These are phyloP conservation scores for Fusarium sp. DNA, from an alignment of 2,329 filamentous ascomycete genomes.

Conservation along the genomic window DNA sequence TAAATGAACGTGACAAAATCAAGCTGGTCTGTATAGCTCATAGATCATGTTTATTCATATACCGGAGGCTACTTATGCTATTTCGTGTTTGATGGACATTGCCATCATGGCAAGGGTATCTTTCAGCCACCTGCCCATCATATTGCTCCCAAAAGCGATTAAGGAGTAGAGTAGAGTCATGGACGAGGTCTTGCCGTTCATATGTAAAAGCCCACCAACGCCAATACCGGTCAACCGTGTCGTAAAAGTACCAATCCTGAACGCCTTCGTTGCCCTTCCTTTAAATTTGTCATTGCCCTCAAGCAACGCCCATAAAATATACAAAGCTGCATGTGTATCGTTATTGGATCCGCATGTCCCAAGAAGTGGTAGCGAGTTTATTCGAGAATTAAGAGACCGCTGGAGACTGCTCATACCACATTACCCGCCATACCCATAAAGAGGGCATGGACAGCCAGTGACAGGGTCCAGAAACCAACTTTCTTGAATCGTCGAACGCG, in stretches of 20 bases:
- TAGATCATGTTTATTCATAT: constrained; percentile 32
- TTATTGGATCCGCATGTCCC: constrained; percentile 16
- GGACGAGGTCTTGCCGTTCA: constrained; percentile 18
- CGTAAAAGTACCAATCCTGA: constrained; percentile 25
- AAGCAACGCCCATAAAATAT: constrained; percentile 23
- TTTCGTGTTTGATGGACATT: constrained; percentile 28
- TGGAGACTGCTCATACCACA: constrained; percentile 60
- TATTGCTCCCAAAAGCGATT: constrained; percentile 18
- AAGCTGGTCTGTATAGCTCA: constrained; percentile 13
- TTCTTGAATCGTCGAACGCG: constrained; percentile 91
- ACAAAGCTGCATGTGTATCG: constrained; percentile 30
- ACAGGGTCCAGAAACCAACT: constrained; percentile 95
- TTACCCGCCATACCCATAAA: constrained; percentile 96
- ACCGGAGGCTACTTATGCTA: constrained; percentile 16
- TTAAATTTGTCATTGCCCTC: constrained; percentile 24
- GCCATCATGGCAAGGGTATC: constrained; percentile 38
- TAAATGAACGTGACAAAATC: background rate
- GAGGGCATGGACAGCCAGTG: constrained; percentile 90
- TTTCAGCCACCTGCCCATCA: constrained; percentile 26
- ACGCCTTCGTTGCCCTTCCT: constrained; percentile 39
- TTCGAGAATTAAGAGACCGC: constrained; percentile 20
- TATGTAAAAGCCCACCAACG: constrained; percentile 23
- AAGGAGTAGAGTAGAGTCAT: constrained; percentile 25
- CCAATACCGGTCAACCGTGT: constrained; percentile 14
- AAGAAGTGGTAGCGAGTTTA: background rate